These are phyloP conservation scores for Fusarium tanahbumbuense DNA, from an alignment of 2,329 filamentous ascomycete genomes.

Conservation along the genomic window DNA sequence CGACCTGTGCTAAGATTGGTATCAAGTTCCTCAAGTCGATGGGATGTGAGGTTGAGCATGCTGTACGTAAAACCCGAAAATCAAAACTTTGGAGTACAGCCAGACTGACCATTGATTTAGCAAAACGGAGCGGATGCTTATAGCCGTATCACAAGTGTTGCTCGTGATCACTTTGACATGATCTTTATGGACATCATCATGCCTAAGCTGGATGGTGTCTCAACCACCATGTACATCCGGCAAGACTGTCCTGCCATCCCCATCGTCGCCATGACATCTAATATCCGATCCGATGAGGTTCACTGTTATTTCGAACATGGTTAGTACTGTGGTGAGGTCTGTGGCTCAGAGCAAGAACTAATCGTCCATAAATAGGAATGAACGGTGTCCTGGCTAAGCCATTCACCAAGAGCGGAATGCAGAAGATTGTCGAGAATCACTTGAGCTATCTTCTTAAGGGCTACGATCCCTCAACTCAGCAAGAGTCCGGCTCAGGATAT, in stretches of 20 bases:
- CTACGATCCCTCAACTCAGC: slow-evolving; percentile 60
- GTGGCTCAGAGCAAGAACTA: slow-evolving; percentile 18
- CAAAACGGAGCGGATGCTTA: slow-evolving; percentile 90
- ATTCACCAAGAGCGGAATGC: slow-evolving; percentile 89
- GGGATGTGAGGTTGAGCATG: slow-evolving; percentile 74
- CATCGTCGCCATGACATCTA: slow-evolving; percentile 98
- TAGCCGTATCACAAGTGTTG: slow-evolving; percentile 74
- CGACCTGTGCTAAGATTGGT: slow-evolving; percentile 74
- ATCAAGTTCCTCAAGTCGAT: slow-evolving; percentile 74
- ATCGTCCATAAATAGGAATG: slow-evolving; percentile 75
- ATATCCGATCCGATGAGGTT: slow-evolving; percentile 95
- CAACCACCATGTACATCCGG: slow-evolving; percentile 91
- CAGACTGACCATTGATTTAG: slow-evolving; percentile 41
- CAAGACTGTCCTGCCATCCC: slow-evolving; percentile 85
- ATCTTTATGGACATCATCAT: slow-evolving; percentile 97
- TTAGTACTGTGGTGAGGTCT: slow-evolving; percentile 59
- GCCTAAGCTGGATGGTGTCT: slow-evolving; percentile 95
- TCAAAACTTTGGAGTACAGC: not conserved
- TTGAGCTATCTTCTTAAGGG: slow-evolving; percentile 83
- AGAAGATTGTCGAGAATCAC: slow-evolving; percentile 89
- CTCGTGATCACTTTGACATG: slow-evolving; percentile 67
- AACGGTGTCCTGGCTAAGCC: slow-evolving; percentile 97
- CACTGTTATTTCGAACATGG: slow-evolving; percentile 97
- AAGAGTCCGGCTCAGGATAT: slow-evolving; percentile 52
- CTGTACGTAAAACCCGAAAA: slow-evolving; percentile 60